Percentiles rank a stretch among this genome's conserved stretches.
phyloP scores from a whole-genome alignment of 2,329 filamentous ascomycete species.

The Aspergillus sclerotialis region DNA sequence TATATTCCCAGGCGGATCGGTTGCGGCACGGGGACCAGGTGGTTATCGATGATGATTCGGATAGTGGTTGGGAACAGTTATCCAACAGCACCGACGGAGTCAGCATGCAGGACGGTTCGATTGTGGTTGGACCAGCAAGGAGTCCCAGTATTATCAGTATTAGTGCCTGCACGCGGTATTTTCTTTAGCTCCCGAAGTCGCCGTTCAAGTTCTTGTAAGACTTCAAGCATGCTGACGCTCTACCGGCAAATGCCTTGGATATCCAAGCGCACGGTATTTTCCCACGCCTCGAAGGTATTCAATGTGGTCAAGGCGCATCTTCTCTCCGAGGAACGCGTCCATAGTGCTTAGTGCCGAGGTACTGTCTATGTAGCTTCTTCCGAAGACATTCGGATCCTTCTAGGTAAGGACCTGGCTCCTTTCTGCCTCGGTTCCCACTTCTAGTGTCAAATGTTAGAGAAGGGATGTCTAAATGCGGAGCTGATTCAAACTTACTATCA shows the following conservation, averaged over 20 bases:
- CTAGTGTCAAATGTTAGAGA: constrained; percentile 4
- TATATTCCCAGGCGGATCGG: no score
- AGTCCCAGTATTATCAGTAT: no score
- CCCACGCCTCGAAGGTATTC: constrained; percentile 7
- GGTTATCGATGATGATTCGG: no score
- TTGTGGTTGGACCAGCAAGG: no score
- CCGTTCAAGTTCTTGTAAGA: constrained; percentile 5
- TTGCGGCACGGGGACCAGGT: no score
- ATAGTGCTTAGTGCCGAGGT: constrained; percentile 7
- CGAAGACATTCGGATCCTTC: constrained; percentile 7
- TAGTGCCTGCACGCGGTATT: no score
- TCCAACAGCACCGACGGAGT: no score
- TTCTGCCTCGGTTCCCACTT: constrained; percentile 6
- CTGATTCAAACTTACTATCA: constrained; percentile 4
- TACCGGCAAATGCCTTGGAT: constrained; percentile 4
- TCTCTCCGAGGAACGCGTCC: constrained; percentile 6
- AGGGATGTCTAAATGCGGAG: not conserved
- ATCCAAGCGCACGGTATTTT: constrained; percentile 7
- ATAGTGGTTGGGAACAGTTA: no score
- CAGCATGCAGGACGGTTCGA: no score
- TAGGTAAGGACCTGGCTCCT: constrained; percentile 8
- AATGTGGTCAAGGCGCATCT: constrained; percentile 8
- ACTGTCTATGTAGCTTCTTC: constrained; percentile 9
- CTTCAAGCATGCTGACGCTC: constrained; percentile 6
- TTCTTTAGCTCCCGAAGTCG: constrained; percentile 4